These are phyloP conservation scores for Blastobotrys peoriensis DNA, from an alignment of 805 yeast species.

Conservation along the genomic window DNA sequence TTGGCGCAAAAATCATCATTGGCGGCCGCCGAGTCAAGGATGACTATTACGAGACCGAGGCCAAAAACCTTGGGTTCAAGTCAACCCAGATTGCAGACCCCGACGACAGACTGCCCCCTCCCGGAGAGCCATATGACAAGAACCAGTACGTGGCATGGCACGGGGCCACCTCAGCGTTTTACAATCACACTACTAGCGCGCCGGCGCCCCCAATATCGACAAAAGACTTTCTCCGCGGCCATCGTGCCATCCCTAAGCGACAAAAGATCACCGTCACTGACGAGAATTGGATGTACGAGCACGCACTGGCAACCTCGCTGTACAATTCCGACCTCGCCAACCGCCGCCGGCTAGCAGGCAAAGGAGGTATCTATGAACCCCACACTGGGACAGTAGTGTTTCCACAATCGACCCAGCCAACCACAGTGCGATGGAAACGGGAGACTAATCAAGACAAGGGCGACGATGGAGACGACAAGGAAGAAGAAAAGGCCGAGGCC, in stretches of 20 bases:
- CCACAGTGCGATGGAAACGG: conserved; percentile 29
- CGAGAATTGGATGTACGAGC: conserved; percentile 79
- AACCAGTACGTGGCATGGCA: conserved; percentile 53
- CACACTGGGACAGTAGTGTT: conserved; percentile 78
- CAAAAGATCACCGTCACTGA: conserved; percentile 41
- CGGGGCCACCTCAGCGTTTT: conserved; percentile 37
- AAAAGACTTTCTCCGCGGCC: conserved; percentile 21
- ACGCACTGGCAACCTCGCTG: conserved; percentile 69
- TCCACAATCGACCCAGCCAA: conserved; percentile 74
- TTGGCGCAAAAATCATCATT: conserved; percentile 77
- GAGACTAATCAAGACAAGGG: conserved; percentile 24
- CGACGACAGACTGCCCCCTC: conserved; percentile 41
- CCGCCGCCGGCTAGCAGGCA: conserved; percentile 45
- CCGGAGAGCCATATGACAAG: conserved; percentile 40
- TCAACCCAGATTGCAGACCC: conserved; percentile 72
- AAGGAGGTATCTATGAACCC: conserved; percentile 63
- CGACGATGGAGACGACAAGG: conserved; percentile 26
- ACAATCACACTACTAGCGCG: conserved; percentile 29
- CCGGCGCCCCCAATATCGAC: conserved; percentile 25
- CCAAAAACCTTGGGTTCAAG: conserved; percentile 49
- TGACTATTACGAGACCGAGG: conserved; percentile 75
- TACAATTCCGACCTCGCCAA: conserved; percentile 59
- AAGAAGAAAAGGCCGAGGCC: conserved; percentile 23
- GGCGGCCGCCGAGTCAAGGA: conserved; percentile 78
- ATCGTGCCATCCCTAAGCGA: conserved; percentile 19